Base-by-base conservation (phyloP, 2,329 filamentous ascomycete genomes). In the Catunica adiposa region DNA sequence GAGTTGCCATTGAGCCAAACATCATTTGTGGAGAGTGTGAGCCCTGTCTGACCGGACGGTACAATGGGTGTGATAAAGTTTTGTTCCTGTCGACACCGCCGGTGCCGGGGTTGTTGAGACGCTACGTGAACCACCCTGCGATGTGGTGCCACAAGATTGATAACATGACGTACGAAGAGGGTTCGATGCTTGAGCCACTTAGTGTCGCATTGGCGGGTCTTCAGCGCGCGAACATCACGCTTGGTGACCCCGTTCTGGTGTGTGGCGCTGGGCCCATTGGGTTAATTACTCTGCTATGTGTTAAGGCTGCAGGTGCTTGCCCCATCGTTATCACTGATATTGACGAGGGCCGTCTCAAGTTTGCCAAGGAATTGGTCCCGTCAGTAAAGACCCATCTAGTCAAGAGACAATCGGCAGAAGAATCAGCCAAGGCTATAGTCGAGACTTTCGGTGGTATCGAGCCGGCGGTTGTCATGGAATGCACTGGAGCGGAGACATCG, bases 141-240 rank as follows among this genome's bases (percentile, higher is more conserved):
- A 76, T 84, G 52, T 96, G 89, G 89, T 96, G 90, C 72, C 88
- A 96, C 75, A 94, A 94, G 75, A 92, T 97, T 62, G 87, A 86
- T 51, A 74, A 86, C 68, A 89, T 97, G 84, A 84, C 82, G 56
- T 97, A 82, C 66, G 90, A 97, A 72, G 81, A 94, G 65, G 92
- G 90, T 54, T 85, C 89, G 14, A 76, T 96, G 71, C 74, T 97
- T 46, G 92, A 97, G 73, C 90, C 90, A 1, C 76, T 97, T 53
- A 86, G 82, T 62, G 92, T 97, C 3, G 87, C 89, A 2, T 76
- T 97, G 40, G 89, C 90, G 2, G 89, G 86, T 14, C 80, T 97
- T 70, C 85, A 95, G 68, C 77, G 90, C 60, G 86, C 88, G 55
- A 80, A 82, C 58, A 77, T 96, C 61, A 77, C 78, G 56, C 78